Base-by-base conservation (phyloP, 495 filamentous ascomycete species). In the Durotheca rogersii region DNA sequence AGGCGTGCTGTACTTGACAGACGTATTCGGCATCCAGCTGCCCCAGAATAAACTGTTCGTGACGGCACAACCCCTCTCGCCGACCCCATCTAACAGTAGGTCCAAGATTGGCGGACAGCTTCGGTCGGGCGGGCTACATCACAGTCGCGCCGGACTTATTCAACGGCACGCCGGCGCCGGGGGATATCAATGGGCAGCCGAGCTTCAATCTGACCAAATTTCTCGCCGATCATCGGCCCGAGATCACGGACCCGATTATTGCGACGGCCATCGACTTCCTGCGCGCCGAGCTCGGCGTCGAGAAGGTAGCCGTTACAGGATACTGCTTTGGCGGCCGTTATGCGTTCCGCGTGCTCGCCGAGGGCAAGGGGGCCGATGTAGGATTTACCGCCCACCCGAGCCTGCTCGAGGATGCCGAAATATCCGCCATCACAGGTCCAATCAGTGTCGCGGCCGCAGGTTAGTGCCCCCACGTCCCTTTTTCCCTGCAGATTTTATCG, bases 91-190 rank as follows among this genome's bases (percentile, higher is more conserved):
- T 46, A 10, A 40, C 35, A 49, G 39, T 6, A 14, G n/a, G n/a
- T 40, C 9, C 34, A 30, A 79, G 75, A 23, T 74, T 90, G 23
- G 86, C 85, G 51, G 88, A 92, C 67, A 80, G 82, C 62, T 88
- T 82, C 62, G 88, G 88, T 42, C 78, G 78, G 56, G 85, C 85
- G 45, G 88, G 88, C 38, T 91, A 89, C 69, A 74, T 88, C 25
- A 81, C 82, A 44, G 68, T 89, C 16, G 77, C 87, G 47, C 88
- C 88, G 10, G 88, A 93, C 61, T 73, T 90, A 45, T 87, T 90
- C 73, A 64, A 77, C 25, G 85, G 84, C 45, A 78, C 84, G 44
- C 71, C 70, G 4, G 73, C 78, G 29, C 61, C 67, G 0, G 51
- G 37, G 14, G 70, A 75, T 51, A 62, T 72, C 54, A 80, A 82